Conservation (phyloP, 768 basidiomycete genomes). For the Lactarius psammicola region DNA sequence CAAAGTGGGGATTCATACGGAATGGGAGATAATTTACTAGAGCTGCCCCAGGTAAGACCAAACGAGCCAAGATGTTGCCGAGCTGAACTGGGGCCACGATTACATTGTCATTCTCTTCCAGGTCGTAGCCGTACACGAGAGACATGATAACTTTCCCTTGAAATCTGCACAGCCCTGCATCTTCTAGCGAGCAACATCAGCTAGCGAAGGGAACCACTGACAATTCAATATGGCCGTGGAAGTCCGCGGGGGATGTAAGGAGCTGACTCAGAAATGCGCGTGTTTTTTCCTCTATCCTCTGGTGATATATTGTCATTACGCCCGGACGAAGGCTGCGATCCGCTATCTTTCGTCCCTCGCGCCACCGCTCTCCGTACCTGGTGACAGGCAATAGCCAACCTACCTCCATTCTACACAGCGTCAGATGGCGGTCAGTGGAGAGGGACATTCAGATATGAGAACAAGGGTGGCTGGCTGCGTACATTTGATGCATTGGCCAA, state of each 20-base stretch:
- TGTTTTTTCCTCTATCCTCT: conserved; percentile 1
- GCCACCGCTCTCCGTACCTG: neutral
- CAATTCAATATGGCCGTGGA: conserved; percentile 2
- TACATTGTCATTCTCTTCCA: no score
- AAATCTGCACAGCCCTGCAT: no score
- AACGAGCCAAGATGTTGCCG: no score
- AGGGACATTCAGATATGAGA: no score
- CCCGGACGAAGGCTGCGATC: conserved; percentile 14
- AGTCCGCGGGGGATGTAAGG: neutral
- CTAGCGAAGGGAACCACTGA: neutral
- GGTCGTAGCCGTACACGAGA: no score
- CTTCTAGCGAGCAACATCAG: no score
- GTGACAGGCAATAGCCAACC: neutral
- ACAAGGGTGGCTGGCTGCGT: neutral
- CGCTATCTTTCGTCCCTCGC: neutral
- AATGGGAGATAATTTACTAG: no score
- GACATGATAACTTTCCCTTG: no score
- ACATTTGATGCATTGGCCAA: conserved; percentile 4
- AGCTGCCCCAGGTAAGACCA: no score
- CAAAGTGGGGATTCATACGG: neutral
- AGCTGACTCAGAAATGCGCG: neutral
- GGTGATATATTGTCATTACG: neutral
- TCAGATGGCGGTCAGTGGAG: no score
- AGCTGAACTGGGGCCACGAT: no score
- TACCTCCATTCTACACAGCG: neutral